These are phyloP conservation scores for Phytophthora niederhauseri DNA, from an alignment of 352 stramenopile genomes.

Conservation along the genomic window DNA sequence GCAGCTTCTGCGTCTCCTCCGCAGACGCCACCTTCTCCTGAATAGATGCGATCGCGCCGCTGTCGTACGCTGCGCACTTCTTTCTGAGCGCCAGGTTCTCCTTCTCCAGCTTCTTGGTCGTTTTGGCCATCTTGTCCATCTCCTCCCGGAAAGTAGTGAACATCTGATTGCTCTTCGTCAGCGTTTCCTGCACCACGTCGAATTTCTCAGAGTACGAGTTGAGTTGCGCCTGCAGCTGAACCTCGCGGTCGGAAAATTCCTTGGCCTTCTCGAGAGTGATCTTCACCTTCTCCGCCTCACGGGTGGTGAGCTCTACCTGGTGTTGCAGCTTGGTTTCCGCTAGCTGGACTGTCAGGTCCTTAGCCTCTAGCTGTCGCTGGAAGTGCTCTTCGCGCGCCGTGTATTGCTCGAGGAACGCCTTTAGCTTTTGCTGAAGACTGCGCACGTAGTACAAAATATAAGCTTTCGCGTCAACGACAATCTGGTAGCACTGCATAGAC, in stretches of 20 bases:
- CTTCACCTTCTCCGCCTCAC: slow-evolving; percentile 71
- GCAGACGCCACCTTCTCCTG: slow-evolving; percentile 69
- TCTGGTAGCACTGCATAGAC: not conserved
- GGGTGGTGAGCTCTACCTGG: slow-evolving; percentile 74
- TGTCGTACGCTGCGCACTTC: slow-evolving; percentile 85
- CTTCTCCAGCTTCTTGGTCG: slow-evolving; percentile 89
- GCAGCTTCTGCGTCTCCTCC: slow-evolving; percentile 72
- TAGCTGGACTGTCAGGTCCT: slow-evolving; percentile 81
- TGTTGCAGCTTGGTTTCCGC: slow-evolving; percentile 84
- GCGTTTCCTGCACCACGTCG: slow-evolving; percentile 82
- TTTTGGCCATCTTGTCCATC: slow-evolving; percentile 90
- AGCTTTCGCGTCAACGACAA: not conserved
- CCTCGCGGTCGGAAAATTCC: slow-evolving; percentile 78
- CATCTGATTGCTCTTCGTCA: slow-evolving; percentile 89
- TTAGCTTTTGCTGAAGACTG: slow-evolving; percentile 86
- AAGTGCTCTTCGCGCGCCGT: slow-evolving; percentile 84
- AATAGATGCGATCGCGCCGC: slow-evolving; percentile 70
- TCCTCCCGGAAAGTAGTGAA: slow-evolving; percentile 85
- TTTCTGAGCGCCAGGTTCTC: slow-evolving; percentile 82
- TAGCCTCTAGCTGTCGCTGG: slow-evolving; percentile 81
- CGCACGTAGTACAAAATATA: slow-evolving; percentile 1
- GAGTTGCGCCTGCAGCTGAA: slow-evolving; percentile 76
- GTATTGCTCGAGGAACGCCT: slow-evolving; percentile 85
- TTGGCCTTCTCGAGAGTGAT: slow-evolving; percentile 86
- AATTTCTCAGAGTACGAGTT: slow-evolving; percentile 89